Conservation (phyloP, 768 basidiomycete genomes). For the Pleurotus cornucopiae region DNA sequence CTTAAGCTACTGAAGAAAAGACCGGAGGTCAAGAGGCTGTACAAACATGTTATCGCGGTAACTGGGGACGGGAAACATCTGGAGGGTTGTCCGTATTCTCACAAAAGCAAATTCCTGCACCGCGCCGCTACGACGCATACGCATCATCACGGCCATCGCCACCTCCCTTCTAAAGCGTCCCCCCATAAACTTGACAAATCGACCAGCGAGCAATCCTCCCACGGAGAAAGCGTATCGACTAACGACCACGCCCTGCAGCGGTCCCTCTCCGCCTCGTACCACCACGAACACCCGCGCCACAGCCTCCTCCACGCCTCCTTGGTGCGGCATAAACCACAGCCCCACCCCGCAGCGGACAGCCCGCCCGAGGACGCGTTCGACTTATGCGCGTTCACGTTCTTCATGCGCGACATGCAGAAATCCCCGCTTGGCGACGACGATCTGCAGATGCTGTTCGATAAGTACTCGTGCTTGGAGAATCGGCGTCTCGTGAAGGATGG, state of each 20-base stretch:
- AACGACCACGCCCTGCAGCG: not conserved
- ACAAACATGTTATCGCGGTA: conserved; percentile 31
- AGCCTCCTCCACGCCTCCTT: not conserved
- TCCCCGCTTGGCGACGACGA: conserved; percentile 28
- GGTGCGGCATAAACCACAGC: not conserved
- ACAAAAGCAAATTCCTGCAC: not conserved
- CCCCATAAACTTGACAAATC: not conserved
- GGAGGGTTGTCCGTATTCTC: not conserved
- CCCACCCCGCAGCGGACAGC: not conserved
- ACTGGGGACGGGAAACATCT: conserved; percentile 6
- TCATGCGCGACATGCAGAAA: conserved; percentile 43
- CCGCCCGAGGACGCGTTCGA: conserved; percentile 30
- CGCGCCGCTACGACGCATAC: not conserved
- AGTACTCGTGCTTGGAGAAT: conserved; percentile 18
- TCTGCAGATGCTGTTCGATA: conserved; percentile 29
- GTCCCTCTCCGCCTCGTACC: conserved; percentile 1
- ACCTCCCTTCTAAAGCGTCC: not conserved
- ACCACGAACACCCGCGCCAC: not conserved
- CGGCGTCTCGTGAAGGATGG: not conserved
- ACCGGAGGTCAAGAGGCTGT: conserved; percentile 73
- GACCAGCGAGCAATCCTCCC: not conserved
- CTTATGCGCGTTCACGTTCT: conserved; percentile 36
- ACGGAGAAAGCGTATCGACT: not conserved
- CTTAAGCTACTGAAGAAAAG: conserved; percentile 82
- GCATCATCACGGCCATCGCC: not conserved